Conservation (phyloP, 805 yeast species). For the Hanseniaspora jakobsenii region DNA sequence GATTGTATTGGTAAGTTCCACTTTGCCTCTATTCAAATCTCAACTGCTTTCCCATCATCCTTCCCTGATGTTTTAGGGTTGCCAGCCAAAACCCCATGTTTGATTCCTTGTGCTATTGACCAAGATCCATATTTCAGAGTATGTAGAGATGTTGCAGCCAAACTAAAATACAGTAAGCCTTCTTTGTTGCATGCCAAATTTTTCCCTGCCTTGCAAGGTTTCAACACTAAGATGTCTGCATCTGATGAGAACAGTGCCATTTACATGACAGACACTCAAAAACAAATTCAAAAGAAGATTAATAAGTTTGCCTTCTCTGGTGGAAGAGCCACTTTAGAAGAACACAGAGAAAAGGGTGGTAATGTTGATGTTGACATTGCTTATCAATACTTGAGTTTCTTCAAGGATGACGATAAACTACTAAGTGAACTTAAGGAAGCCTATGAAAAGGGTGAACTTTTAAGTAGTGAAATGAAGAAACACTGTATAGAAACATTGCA, state of each 20-base stretch:
- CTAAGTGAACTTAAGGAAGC: conserved; percentile 47
- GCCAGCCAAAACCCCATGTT: conserved; percentile 82
- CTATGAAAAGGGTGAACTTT: conserved; percentile 67
- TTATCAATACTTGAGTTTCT: conserved; percentile 81
- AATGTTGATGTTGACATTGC: conserved; percentile 93
- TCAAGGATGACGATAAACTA: conserved; percentile 76
- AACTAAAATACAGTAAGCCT: conserved; percentile 81
- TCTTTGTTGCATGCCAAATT: conserved; percentile 85
- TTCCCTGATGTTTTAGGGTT: conserved; percentile 86
- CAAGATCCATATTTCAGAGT: conserved; percentile 98
- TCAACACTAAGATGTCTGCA: conserved; percentile 94
- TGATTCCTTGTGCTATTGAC: conserved; percentile 98
- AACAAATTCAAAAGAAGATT: conserved; percentile 83
- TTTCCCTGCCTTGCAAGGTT: conserved; percentile 97
- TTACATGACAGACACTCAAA: conserved; percentile 88
- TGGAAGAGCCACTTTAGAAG: conserved; percentile 77
- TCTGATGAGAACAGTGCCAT: conserved; percentile 82
- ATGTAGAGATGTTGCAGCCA: conserved; percentile 93
- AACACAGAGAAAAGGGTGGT: conserved; percentile 83
- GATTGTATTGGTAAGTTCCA: conserved; percentile 91
- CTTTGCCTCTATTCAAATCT: conserved; percentile 91
- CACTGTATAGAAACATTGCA: conserved; percentile 71
- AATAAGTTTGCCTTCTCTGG: conserved; percentile 96
- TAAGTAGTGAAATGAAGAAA: conserved; percentile 89
- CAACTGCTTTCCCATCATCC: conserved; percentile 90